Percentiles rank a stretch among this genome's conserved stretches.
These are phyloP conservation scores for Picea abies DNA, from an alignment of 83 land plant species.

Conservation along the genomic window DNA sequence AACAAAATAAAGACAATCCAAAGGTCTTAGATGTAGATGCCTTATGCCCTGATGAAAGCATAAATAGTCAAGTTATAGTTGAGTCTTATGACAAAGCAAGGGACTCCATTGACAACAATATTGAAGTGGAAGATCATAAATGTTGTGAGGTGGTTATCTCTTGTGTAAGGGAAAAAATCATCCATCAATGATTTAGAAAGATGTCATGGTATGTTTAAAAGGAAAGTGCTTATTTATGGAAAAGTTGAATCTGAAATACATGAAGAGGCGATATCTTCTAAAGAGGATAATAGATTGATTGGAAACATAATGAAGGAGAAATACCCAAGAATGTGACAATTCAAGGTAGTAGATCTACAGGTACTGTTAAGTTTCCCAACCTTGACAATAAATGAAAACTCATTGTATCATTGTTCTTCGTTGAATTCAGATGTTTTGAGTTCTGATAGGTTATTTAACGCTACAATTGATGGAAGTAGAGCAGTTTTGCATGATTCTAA, in stretches of 20 bases:
- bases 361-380: not conserved
- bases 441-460: not conserved
- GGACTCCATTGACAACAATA: not conserved
- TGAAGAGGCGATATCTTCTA: not conserved
- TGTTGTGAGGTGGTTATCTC: not conserved
- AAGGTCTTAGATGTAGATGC: constrained; percentile 6
- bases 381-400: not conserved
- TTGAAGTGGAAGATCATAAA: not conserved
- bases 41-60: not conserved
- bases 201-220: not conserved
- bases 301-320: not conserved
- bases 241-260: not conserved
- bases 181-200: not conserved
- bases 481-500: not conserved
- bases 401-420: not conserved
- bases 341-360: not conserved
- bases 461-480: not conserved
- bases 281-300: not conserved
- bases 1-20: not conserved
- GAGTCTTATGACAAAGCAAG: not conserved
- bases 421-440: not conserved
- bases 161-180: not conserved
- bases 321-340: not conserved
- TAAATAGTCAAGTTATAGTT: not conserved
- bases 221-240: not conserved